Evolutionary conservation across 1,284 basidiomycete species (phyloP), one percentile per base, ranked within the genome.

Genomic region (Moesziomyces parantarcticus): DNA sequence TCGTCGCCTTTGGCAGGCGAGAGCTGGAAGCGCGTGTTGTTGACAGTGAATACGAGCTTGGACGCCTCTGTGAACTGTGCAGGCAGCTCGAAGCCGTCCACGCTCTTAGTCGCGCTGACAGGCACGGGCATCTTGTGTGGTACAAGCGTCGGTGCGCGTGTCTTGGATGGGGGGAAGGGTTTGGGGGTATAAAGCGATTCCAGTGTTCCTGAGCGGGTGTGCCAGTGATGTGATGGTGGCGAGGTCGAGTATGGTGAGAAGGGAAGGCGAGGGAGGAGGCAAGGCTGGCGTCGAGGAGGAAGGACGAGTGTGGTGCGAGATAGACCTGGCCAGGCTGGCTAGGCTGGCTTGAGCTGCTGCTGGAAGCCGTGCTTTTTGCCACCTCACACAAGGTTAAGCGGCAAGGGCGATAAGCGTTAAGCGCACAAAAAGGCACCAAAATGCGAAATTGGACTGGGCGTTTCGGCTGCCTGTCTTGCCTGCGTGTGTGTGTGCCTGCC

Each of bases 31-130:
- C 59, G 58, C n/a, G 59, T 70, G 21, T 61, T 58, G 63, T 75
- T 75, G 58, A 75, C 62, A 26, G 52, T 75, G 57, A 75, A 75
- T 36, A 70, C 49, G 51, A 75, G 72, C 48, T 67, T 75, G 21
- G 72, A 75, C 9, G 57, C 13, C 3, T 52, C 41, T 22, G 46
- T 20, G 57, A 75, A 75, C 10, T 41, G 22, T 26, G 21, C 41
- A 5, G 72, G 72, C 32, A 75, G 56, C 50, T 63, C 51, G 46
- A 75, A 75, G 51, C 72, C 72, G 14, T 70, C 50, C 36, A 75
- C 59, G 29, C 26, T 25, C 39, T 57, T 53, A 34, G 56, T 59
- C 14, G 45, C 36, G 25, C 64, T 13, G n/a, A 52, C 29, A 0
- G 60, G 53, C 2, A 58, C 62, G 20, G 71, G 55, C 71, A 74